phyloP scores from a whole-genome alignment of 768 basidiomycete species.

The Naganishia antarctica region DNA sequence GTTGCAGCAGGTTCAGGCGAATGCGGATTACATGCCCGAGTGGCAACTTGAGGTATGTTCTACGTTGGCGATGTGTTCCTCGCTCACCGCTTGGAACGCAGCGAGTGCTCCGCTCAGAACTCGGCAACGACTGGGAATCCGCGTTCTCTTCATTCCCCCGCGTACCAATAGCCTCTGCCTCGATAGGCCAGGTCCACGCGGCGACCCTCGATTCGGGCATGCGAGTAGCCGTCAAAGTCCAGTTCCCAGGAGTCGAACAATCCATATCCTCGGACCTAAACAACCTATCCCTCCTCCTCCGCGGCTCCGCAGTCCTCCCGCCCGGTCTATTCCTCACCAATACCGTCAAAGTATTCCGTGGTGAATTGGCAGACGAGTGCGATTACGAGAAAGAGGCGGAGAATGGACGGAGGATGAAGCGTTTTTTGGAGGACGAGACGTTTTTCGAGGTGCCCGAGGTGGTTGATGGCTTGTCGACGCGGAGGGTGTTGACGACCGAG shows the following conservation, averaged over 20 bases:
- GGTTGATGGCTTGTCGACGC: slow-evolving; percentile 74
- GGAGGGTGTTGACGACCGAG: slow-evolving; percentile 84
- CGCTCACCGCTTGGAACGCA: slow-evolving; percentile 48
- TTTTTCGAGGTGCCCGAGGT: slow-evolving; percentile 77
- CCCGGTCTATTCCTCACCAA: slow-evolving; percentile 83
- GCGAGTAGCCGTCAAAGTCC: slow-evolving; percentile 65
- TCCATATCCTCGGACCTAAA: slow-evolving; percentile 83
- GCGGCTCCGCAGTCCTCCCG: slow-evolving; percentile 74
- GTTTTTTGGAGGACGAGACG: slow-evolving; percentile 52
- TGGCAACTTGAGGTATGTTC: slow-evolving; percentile 86
- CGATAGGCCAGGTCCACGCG: slow-evolving; percentile 90
- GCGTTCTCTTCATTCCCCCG: slow-evolving; percentile 72
- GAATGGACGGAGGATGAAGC: slow-evolving; percentile 60
- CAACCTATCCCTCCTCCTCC: slow-evolving; percentile 75
- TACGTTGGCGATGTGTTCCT: too few species aligned
- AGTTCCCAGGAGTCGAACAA: slow-evolving; percentile 84
- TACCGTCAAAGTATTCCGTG: slow-evolving; percentile 80
- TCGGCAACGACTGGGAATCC: slow-evolving; percentile 69
- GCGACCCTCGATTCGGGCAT: slow-evolving; percentile 58
- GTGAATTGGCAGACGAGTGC: slow-evolving; percentile 87
- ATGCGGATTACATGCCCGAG: slow-evolving; percentile 97
- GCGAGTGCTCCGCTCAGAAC: slow-evolving; percentile 63
- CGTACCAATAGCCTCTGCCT: slow-evolving; percentile 88
- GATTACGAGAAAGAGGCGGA: slow-evolving; percentile 78
- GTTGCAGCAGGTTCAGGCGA: slow-evolving; percentile 83